A percentile compares a stretch with the other conserved stretches of the same genome.
Evolutionary conservation across 768 basidiomycete species (phyloP).

Genomic region (Sporobolomyces roseus): DNA sequence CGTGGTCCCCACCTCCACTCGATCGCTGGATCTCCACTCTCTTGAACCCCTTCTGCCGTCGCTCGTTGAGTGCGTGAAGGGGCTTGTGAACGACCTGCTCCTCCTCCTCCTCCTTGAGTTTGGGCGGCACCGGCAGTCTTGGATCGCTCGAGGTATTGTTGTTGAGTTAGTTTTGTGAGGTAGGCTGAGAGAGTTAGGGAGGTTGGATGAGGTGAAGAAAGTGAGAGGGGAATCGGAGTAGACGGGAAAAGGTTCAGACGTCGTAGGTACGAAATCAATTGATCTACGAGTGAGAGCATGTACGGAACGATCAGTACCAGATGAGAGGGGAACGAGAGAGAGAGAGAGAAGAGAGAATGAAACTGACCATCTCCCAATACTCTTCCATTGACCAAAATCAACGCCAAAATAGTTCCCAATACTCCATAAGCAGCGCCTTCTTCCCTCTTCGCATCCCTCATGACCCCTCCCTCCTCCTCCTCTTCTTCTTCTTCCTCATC

Average conservation of each 20-base stretch:
- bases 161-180: constrained; percentile 62
- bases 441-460: constrained; percentile 67
- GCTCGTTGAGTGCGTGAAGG: constrained; percentile 13
- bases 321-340: background rate
- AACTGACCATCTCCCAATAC: constrained; percentile 68
- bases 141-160: constrained; percentile 69
- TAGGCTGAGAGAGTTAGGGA: constrained; percentile 61
- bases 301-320: background rate
- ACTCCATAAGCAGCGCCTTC: constrained; percentile 66
- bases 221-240: constrained; percentile 55
- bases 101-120: constrained; percentile 51
- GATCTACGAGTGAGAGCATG: constrained; percentile 50
- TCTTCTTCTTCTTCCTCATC: constrained; percentile 54
- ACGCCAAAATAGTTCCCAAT: constrained; percentile 71
- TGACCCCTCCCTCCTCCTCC: constrained; percentile 59
- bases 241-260: constrained; percentile 62
- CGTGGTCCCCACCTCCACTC: constrained; percentile 87
- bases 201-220: constrained; percentile 51
- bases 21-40: constrained; percentile 53
- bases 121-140: constrained; percentile 8
- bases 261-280: constrained; percentile 67
- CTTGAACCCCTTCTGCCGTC: constrained; percentile 40
- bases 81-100: constrained; percentile 8
- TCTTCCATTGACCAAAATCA: constrained; percentile 77
- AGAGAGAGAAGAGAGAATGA: no score